Evolutionary conservation across 176 grass and related monocot genomes (phyloP).

Genomic region (Calamus simplicifolius): DNA sequence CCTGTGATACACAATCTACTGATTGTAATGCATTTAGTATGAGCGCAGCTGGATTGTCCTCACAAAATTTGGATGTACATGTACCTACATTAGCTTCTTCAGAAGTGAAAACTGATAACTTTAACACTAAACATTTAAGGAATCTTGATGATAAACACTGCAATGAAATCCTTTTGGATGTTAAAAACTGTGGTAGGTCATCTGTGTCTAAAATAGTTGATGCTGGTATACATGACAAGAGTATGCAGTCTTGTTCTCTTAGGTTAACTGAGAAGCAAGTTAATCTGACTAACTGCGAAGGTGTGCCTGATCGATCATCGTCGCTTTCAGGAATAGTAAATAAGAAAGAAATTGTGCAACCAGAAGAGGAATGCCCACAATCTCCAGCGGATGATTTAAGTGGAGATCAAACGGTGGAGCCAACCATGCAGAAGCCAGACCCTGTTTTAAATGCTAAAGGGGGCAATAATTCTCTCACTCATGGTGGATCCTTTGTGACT

Average conservation of each 20-base stretch:
- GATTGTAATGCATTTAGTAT: slow-evolving; percentile 14
- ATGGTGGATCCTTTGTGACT: slow-evolving; percentile 24
- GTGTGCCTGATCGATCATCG: slow-evolving; percentile 26
- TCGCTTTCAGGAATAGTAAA: slow-evolving; percentile 27
- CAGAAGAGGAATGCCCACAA: slow-evolving; percentile 10
- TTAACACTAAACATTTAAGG: slow-evolving; percentile 2
- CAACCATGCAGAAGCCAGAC: slow-evolving; percentile 23
- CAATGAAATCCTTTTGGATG: slow-evolving; percentile 16
- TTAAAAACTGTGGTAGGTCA: neutral
- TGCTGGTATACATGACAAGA: slow-evolving; percentile 25
- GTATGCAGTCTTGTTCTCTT: slow-evolving; percentile 22
- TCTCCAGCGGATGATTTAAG: slow-evolving; percentile 17
- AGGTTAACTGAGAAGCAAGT: slow-evolving; percentile 25
- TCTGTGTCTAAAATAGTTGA: slow-evolving; percentile 8
- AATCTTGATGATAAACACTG: slow-evolving; percentile 7
- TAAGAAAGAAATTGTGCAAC: slow-evolving; percentile 19
- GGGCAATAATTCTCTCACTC: slow-evolving; percentile 19
- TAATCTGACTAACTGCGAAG: slow-evolving; percentile 14
- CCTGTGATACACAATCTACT: slow-evolving; percentile 21
- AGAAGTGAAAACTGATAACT: slow-evolving; percentile 21
- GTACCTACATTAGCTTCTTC: slow-evolving; percentile 16
- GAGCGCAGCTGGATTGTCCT: neutral
- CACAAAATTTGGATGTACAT: slow-evolving; percentile 18
- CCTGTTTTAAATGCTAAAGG: slow-evolving; percentile 13
- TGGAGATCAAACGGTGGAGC: slow-evolving; percentile 27